A percentile compares a stretch with the other conserved stretches of the same genome.
These are phyloP conservation scores for Calonectria pseudoturangicola DNA, from an alignment of 2,329 filamentous ascomycete genomes.

Conservation along the genomic window DNA sequence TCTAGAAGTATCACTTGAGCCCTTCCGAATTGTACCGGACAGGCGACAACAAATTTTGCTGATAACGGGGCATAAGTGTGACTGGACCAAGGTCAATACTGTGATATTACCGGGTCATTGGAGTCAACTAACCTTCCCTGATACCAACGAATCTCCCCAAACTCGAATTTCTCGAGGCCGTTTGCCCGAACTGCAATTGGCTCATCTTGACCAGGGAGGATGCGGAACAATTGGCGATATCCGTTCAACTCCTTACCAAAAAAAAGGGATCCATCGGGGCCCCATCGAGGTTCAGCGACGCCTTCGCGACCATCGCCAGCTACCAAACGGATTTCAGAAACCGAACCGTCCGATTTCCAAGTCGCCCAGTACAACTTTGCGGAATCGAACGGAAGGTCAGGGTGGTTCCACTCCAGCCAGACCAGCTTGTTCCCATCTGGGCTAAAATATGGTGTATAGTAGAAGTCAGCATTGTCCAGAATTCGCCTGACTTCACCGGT, in stretches of 20 bases:
- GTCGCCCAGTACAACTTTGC: constrained; percentile 66
- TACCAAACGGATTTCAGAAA: constrained; percentile 60
- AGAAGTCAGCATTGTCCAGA: constrained; percentile 70
- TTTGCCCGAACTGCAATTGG: constrained; percentile 58
- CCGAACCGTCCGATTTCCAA: constrained; percentile 59
- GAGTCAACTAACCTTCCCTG: constrained; percentile 56
- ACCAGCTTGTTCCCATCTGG: constrained; percentile 65
- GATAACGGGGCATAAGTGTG: constrained; percentile 64
- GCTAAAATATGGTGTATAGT: constrained; percentile 69
- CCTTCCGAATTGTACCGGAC: constrained; percentile 57
- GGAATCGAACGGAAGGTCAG: constrained; percentile 70
- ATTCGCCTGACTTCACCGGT: constrained; percentile 65
- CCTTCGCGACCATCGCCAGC: constrained; percentile 65
- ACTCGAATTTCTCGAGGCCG: constrained; percentile 64
- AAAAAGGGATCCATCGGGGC: constrained; percentile 67
- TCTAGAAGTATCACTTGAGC: constrained; percentile 63
- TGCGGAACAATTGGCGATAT: constrained; percentile 68
- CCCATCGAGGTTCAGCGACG: constrained; percentile 71
- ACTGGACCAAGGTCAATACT: constrained; percentile 50
- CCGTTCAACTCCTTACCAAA: constrained; percentile 67
- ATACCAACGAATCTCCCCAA: constrained; percentile 59
- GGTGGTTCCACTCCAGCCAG: constrained; percentile 75
- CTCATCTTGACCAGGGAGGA: constrained; percentile 53
- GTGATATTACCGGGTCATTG: too few relatives aligned
- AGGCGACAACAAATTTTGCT: constrained; percentile 59